Evolutionary conservation across 129 eudicot genomes (phyloP).

Genomic region (Flaveria sonorensis): DNA sequence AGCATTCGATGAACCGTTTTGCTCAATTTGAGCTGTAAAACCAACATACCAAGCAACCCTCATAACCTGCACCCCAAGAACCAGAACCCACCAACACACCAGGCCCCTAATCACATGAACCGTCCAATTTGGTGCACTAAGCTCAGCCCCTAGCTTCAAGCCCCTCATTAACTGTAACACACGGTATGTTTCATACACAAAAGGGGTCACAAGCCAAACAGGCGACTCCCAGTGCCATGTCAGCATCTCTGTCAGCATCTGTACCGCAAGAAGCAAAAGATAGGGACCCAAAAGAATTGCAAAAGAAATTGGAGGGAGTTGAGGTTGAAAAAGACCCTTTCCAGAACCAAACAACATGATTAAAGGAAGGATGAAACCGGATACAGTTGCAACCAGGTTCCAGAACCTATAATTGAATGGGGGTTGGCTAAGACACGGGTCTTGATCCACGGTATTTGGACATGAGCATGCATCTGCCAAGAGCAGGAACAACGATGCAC

Average conservation of each 20-base stretch:
- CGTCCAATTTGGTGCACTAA: conserved; percentile 77
- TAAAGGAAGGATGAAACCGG: conserved; percentile 67
- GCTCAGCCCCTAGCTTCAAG: conserved; percentile 81
- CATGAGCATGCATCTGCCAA: conserved; percentile 85
- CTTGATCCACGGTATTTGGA: conserved; percentile 38
- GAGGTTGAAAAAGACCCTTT: conserved; percentile 66
- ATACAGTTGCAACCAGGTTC: conserved; percentile 70
- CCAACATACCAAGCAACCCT: conserved; percentile 98
- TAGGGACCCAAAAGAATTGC: conserved; percentile 85
- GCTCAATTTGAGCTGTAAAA: conserved; percentile 56
- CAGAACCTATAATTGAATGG: conserved; percentile 66
- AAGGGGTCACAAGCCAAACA: conserved; percentile 90
- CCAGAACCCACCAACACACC: conserved; percentile 96
- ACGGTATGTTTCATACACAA: conserved; percentile 77
- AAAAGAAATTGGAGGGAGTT: conserved; percentile 62
- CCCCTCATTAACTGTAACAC: conserved; percentile 95
- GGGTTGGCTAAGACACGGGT: conserved; percentile 49
- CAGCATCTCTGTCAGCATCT: conserved; percentile 85
- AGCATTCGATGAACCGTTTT: conserved; percentile 25
- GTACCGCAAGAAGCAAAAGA: conserved; percentile 83
- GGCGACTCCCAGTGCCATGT: conserved; percentile 99
- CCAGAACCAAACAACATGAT: conserved; percentile 51
- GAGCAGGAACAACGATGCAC: conserved; percentile 80
- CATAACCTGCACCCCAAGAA: conserved; percentile 95
- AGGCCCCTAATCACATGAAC: conserved; percentile 76